Evolutionary conservation across 805 yeast species (phyloP), one percentile per base, ranked within the genome.

Genomic region (Novakomyces olei): DNA sequence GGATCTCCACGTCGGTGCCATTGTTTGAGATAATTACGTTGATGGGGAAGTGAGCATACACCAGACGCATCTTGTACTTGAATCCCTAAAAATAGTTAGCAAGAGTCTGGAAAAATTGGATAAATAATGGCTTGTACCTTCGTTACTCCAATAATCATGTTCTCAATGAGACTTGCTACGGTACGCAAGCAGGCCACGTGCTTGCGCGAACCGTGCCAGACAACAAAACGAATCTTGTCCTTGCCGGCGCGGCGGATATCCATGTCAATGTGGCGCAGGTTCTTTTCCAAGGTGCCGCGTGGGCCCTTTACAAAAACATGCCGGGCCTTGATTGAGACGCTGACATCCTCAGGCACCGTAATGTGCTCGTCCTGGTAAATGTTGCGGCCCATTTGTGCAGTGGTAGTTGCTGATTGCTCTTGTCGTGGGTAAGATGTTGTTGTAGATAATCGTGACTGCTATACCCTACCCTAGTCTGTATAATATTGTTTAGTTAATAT

Each of bases 1-100:
- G 83, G 70, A 88, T 83, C 70, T 88, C 96, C 51, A 85, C 76
- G 54, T 54, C 69, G 44, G 67, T 62, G 38, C 85, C 85, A 53
- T 68, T 65, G 46, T 77, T 79, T 57, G 77, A 58, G 48, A 81
- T 61, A 70, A 83, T 85, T 49, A 88, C 94, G 67, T 88, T 88
- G 67, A 91, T 88, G 62, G 98, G 99, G 93, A 88, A 88, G 79
- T 88, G 98, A 74, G 98, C 99, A 60, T 85, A 91, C 45, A 88
- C 98, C 63, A 80, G 83, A 72, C 96, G 81, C 95, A 88, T 76
- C 78, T 88, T 88, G 88, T 88, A 88, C 67, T 78, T 73, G 92
- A 66, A 85, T 20, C 44, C 42, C 36, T 19, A n/a, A n/a, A n/a
- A n/a, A n/a, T n/a, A n/a, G n/a, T 14, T 15, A 28, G 29, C 28